These are phyloP conservation scores for Micractinium sp. DNA, from an alignment of 139 green algal species.

Conservation along the genomic window DNA sequence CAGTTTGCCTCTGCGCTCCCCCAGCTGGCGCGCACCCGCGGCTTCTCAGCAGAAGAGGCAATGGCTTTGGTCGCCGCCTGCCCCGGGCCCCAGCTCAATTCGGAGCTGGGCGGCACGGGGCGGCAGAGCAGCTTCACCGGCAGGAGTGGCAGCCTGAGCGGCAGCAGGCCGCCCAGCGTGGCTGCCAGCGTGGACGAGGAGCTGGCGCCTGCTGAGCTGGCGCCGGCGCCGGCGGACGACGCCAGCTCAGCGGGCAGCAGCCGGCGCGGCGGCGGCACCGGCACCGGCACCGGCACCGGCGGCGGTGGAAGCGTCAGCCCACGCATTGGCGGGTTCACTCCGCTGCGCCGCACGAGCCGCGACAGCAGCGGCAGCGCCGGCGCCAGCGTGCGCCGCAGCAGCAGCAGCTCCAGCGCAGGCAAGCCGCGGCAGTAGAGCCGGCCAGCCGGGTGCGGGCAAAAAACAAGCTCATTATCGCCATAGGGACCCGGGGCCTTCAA, in stretches of 20 bases:
- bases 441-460: too few relatives aligned
- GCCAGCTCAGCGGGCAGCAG: background rate
- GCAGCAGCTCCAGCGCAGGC: background rate
- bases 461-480: too few relatives aligned
- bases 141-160: constrained; percentile 13
- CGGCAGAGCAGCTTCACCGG: constrained; percentile 24
- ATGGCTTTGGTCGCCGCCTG: constrained; percentile 3
- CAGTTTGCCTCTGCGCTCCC: constrained; percentile 11
- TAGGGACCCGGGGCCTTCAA: too few relatives aligned
- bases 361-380: background rate
- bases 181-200: background rate
- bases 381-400: background rate
- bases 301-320: background rate
- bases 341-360: constrained; percentile 6
- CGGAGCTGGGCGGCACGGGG: background rate
- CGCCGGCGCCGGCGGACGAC: background rate
- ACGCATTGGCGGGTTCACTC: background rate
- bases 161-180: constrained; percentile 11
- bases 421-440: too few relatives aligned
- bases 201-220: background rate
- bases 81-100: constrained; percentile 17
- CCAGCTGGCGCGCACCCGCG: background rate
- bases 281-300: background rate
- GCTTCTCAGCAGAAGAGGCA: background rate
- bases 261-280: background rate